Evolutionary conservation across 306 rosid genomes (phyloP).

Genomic region (Trifolium repens): DNA sequence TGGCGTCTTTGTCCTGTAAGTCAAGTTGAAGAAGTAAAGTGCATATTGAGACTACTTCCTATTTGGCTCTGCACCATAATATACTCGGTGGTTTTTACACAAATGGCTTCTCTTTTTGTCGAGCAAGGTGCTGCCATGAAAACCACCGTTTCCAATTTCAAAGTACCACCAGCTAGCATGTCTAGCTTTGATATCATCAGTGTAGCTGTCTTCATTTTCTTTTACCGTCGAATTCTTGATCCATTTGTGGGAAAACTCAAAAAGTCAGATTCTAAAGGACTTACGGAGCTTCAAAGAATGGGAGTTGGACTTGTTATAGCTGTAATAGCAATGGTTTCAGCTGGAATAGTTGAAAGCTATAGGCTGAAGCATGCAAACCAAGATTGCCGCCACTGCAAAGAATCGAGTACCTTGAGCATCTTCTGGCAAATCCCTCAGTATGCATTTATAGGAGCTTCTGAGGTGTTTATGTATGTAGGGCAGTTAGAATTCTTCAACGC

Average conservation of each 20-base stretch:
- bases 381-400: conserved; percentile 67
- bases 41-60: conserved; percentile 91
- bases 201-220: conserved; percentile 86
- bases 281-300: conserved; percentile 96
- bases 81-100: conserved; percentile 96
- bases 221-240: conserved; percentile 81
- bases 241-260: conserved; percentile 75
- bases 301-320: conserved; percentile 96
- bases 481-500: conserved; percentile 97
- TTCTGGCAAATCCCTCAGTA: conserved; percentile 98
- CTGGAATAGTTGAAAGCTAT: conserved; percentile 90
- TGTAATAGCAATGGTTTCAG: conserved; percentile 89
- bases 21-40: conserved; percentile 97
- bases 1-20: conserved; percentile 89
- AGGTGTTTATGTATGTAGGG: conserved; percentile 98
- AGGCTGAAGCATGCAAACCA: conserved; percentile 77
- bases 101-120: conserved; percentile 98
- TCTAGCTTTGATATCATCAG: conserved; percentile 95
- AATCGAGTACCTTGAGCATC: conserved; percentile 84
- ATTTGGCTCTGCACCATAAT: conserved; percentile 99
- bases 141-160: conserved; percentile 69
- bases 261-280: conserved; percentile 71
- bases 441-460: conserved; percentile 94
- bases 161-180: conserved; percentile 96
- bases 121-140: conserved; percentile 99